Conservation (phyloP, 2,329 filamentous ascomycete species). For the Passalora sequoiae region DNA sequence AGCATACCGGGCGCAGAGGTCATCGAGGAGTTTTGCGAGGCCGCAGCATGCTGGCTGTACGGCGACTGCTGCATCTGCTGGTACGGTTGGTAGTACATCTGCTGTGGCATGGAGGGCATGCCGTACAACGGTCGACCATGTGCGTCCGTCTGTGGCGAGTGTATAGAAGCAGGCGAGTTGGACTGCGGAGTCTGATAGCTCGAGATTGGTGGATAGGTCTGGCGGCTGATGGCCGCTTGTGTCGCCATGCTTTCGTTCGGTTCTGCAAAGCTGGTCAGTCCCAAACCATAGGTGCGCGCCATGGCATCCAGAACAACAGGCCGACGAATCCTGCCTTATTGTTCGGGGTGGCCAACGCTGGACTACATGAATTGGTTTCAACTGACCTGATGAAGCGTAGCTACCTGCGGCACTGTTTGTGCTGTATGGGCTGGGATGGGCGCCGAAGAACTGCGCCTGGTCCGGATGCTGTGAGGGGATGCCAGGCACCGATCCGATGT, state of each 20-base stretch:
- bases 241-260: slow-evolving; percentile 65
- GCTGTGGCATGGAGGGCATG: slow-evolving; percentile 76
- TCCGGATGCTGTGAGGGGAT: slow-evolving; percentile 58
- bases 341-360: slow-evolving; percentile 15
- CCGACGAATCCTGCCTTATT: slow-evolving; percentile 16
- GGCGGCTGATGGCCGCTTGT: slow-evolving; percentile 58
- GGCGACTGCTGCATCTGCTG: slow-evolving; percentile 51
- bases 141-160: slow-evolving; percentile 86
- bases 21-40: slow-evolving; percentile 51
- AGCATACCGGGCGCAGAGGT: slow-evolving; percentile 47
- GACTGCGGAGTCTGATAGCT: slow-evolving; percentile 88
- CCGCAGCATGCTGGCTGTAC: slow-evolving; percentile 49
- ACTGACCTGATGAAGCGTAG: slow-evolving; percentile 81
- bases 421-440: slow-evolving; percentile 77
- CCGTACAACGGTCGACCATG: slow-evolving; percentile 78
- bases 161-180: slow-evolving; percentile 87
- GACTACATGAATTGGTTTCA: slow-evolving; percentile 21
- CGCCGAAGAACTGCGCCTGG: slow-evolving; percentile 69
- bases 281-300: slow-evolving; percentile 21
- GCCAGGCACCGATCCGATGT: slow-evolving; percentile 62
- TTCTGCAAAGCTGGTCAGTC: slow-evolving; percentile 60
- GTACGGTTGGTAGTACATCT: slow-evolving; percentile 72
- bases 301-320: slow-evolving; percentile 16
- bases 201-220: slow-evolving; percentile 71
- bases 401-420: slow-evolving; percentile 74